Conservation (phyloP, 2,329 filamentous ascomycete species). For the Dothistroma pini region DNA sequence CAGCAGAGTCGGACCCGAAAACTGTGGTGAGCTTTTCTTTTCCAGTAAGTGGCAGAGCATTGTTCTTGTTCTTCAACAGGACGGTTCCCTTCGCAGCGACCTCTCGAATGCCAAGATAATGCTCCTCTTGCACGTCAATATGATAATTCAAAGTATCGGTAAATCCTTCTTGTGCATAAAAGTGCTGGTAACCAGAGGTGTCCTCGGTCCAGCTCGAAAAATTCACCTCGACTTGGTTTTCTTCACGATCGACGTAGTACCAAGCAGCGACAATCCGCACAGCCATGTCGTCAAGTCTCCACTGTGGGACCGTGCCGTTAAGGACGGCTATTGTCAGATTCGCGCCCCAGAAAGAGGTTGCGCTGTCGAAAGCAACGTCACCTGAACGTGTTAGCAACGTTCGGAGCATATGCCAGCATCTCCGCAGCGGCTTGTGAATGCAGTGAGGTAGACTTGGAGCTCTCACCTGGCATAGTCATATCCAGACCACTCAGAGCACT, state of each 20-base stretch:
- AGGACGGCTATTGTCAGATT: slow-evolving; percentile 85
- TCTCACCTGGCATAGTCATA: slow-evolving; percentile 68
- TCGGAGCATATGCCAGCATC: slow-evolving; percentile 41
- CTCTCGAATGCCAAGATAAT: slow-evolving; percentile 68
- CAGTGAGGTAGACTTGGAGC: slow-evolving; percentile 54
- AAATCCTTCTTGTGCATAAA: slow-evolving; percentile 57
- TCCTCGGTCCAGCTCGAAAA: slow-evolving; percentile 85
- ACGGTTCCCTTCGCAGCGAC: slow-evolving; percentile 78
- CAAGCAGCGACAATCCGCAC: slow-evolving; percentile 71
- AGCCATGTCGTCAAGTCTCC: slow-evolving; percentile 85
- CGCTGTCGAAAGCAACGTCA: slow-evolving; percentile 72
- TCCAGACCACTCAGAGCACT: slow-evolving; percentile 64
- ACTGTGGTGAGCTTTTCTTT: slow-evolving; percentile 72
- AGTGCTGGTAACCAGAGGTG: slow-evolving; percentile 68
- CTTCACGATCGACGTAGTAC: slow-evolving; percentile 60
- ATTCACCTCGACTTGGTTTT: slow-evolving; percentile 56
- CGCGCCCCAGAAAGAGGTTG: slow-evolving; percentile 50
- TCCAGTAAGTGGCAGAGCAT: slow-evolving; percentile 68
- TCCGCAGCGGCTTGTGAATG: background rate
- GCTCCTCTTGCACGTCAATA: slow-evolving; percentile 76
- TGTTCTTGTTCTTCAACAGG: slow-evolving; percentile 77
- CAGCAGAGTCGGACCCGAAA: slow-evolving; percentile 78
- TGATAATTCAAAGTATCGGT: slow-evolving; percentile 67
- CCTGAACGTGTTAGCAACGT: slow-evolving; percentile 65
- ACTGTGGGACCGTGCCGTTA: slow-evolving; percentile 84